Conservation (phyloP, 257 asterid species). For the Nicotiana noctiflora region DNA sequence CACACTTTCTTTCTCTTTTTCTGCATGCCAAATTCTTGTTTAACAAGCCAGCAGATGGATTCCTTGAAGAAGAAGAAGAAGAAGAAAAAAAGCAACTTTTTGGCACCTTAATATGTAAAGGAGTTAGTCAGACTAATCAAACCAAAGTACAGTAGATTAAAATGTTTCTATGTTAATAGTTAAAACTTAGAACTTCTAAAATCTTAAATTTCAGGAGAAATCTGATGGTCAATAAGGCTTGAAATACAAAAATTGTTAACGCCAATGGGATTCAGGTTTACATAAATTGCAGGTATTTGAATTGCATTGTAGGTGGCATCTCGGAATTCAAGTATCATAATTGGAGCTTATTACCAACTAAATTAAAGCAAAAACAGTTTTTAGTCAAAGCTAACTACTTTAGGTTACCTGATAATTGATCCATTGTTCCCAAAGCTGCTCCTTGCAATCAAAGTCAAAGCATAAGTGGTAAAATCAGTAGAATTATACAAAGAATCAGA, state of each 20-base stretch:
- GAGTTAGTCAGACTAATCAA: neutral
- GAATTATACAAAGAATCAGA: slow-evolving; percentile 73
- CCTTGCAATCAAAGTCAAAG: slow-evolving; percentile 66
- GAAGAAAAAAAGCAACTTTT: neutral
- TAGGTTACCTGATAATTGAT: slow-evolving; percentile 49
- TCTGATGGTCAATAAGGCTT: neutral
- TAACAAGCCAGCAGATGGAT: neutral
- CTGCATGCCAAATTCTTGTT: neutral
- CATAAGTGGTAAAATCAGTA: slow-evolving; percentile 53
- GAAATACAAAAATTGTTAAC: neutral
- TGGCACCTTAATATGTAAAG: neutral
- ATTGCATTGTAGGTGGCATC: neutral
- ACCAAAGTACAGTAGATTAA: neutral
- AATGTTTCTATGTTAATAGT: neutral
- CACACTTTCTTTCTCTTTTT: neutral
- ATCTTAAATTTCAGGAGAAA: neutral
- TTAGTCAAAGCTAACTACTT: neutral
- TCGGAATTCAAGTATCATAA: neutral
- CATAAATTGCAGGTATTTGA: neutral
- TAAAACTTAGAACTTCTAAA: neutral
- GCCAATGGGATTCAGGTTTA: neutral
- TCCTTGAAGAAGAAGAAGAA: neutral
- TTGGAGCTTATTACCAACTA: neutral
- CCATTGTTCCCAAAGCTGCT: slow-evolving; percentile 80
- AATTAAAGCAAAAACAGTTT: neutral